Conservation (phyloP, 192 early-diverging fungal species). For the Gamsiella multidivaricata region DNA sequence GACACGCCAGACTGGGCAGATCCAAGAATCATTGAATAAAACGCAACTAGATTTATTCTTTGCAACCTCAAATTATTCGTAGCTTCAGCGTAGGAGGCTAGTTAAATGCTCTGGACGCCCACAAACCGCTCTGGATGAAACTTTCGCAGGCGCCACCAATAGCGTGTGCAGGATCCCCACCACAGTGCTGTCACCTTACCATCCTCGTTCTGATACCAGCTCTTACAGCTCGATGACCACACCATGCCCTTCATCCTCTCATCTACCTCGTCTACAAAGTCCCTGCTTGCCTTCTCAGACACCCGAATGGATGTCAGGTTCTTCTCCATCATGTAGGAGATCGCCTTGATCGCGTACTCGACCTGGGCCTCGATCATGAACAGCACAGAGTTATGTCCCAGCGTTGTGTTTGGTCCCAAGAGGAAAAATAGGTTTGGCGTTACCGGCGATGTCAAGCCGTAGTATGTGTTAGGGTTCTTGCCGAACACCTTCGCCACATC, state of each 20-base stretch:
- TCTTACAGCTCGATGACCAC: constrained; percentile 58
- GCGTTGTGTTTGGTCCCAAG: constrained; percentile 57
- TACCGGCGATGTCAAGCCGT: constrained; percentile 51
- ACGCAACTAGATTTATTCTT: neutral
- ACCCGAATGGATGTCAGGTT: constrained; percentile 47
- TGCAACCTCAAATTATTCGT: neutral
- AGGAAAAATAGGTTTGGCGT: constrained; percentile 66
- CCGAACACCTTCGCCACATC: constrained; percentile 31
- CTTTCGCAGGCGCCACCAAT: constrained; percentile 30
- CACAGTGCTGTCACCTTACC: constrained; percentile 45
- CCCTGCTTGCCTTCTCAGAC: constrained; percentile 28
- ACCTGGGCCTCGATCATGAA: constrained; percentile 62
- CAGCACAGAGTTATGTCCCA: constrained; percentile 62
- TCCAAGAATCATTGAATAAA: constrained; percentile 24
- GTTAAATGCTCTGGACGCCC: constrained; percentile 15
- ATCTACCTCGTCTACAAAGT: constrained; percentile 34
- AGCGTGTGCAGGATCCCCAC: constrained; percentile 19
- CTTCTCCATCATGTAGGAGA: constrained; percentile 50
- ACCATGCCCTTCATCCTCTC: constrained; percentile 55
- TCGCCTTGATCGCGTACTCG: constrained; percentile 52
- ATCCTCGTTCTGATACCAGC: constrained; percentile 59
- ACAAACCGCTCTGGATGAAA: constrained; percentile 28
- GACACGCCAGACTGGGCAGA: constrained; percentile 52
- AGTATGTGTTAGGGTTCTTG: constrained; percentile 50
- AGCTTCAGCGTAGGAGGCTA: neutral